Base-by-base conservation (phyloP, 306 rosid genomes). In the Lupinus albus region DNA sequence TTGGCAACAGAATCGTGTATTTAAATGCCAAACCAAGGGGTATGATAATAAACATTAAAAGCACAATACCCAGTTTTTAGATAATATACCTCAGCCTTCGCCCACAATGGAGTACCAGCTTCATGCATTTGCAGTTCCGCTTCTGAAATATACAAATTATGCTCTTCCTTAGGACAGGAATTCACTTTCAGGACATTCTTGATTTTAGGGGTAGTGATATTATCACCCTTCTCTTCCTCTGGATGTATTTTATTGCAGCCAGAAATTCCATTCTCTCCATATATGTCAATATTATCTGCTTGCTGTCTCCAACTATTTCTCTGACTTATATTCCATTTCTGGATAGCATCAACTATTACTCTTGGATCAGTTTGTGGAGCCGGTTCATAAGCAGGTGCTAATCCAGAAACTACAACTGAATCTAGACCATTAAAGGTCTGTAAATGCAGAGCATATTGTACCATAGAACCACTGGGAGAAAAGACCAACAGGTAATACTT, bases 61-160 rank as follows among this genome's bases (percentile, higher is more conserved):
- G 49, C 12, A 74, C n/a, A 50, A 14, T 47, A 25, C 48, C 14
- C 42, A 58, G 18, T 70, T 75, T 47, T 64, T 35, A n/a, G 10
- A 42, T 30, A 16, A 33, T 38, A 67, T 74, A 90, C 95, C 95
- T 80, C 85, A 18, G 77, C 69, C 63, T 79, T 90, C 47, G 70
- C 82, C 96, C 96, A 90, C 70, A 90, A 38, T 38, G 87, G 88
- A 61, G 57, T 77, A 33, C 39, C 74, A 47, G 82, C 72, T 75
- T 78, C 82, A 76, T 87, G 95, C 84, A 84, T 90, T 77, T 77
- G 89, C 74, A 90, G 78, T 79, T 90, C 96, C 1, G 89, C 86
- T 82, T 87, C 96, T 50, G 96, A 82, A 67, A 90, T 87, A 75
- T 83, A 89, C 42, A 87, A 61, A 52, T 82, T 84, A 55, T 77